Conservation (phyloP, 768 basidiomycete genomes). For the Sporobolomyces roseus region DNA sequence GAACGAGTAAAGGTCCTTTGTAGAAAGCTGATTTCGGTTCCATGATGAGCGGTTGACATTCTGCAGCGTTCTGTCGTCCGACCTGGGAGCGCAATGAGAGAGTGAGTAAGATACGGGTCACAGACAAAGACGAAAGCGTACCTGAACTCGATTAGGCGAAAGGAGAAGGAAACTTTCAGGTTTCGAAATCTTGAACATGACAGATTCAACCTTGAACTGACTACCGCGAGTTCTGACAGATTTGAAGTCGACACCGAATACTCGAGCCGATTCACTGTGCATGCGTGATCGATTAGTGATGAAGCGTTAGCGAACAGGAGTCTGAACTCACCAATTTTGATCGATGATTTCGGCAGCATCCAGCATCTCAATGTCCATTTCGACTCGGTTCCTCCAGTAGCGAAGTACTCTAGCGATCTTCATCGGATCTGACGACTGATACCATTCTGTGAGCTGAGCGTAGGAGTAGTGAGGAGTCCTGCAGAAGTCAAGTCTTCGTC, state of each 20-base stretch:
- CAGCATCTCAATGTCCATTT: conserved; percentile 71
- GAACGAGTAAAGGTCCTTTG: conserved; percentile 80
- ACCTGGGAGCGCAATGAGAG: conserved; percentile 57
- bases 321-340: conserved; percentile 71
- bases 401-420: conserved; percentile 59
- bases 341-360: conserved; percentile 76
- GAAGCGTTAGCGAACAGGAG: background rate
- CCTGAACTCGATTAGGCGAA: conserved; percentile 82
- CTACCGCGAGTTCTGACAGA: conserved; percentile 92
- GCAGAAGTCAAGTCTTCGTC: conserved; percentile 1
- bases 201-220: conserved; percentile 98
- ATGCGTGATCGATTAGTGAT: too few relatives aligned
- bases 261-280: conserved; percentile 86
- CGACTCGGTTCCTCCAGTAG: conserved; percentile 64
- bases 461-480: conserved; percentile 74
- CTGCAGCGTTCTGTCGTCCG: conserved; percentile 90
- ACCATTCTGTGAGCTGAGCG: conserved; percentile 65
- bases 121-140: conserved; percentile 48
- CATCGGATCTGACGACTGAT: conserved; percentile 58
- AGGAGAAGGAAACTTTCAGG: conserved; percentile 87
- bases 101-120: background rate
- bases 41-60: conserved; percentile 84
- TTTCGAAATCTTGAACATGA: conserved; percentile 95
- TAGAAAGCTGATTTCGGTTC: conserved; percentile 92
- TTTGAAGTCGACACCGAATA: conserved; percentile 95